These are phyloP conservation scores for Penicillium desertorum DNA, from an alignment of 495 filamentous ascomycete genomes.

Conservation along the genomic window DNA sequence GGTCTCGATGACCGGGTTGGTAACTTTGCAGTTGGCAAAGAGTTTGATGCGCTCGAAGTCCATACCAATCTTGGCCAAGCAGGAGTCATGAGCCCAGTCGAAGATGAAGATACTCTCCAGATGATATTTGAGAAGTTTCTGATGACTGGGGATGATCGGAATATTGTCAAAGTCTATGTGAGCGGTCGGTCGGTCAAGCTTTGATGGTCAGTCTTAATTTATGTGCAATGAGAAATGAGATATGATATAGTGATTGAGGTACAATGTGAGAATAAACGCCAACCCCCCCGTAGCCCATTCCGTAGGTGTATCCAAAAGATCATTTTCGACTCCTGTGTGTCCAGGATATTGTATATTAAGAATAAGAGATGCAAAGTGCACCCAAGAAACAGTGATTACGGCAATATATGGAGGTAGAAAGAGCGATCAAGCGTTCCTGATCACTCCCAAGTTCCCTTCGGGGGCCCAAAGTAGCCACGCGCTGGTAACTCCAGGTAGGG, in stretches of 20 bases:
- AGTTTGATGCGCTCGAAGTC: slow-evolving; percentile 64
- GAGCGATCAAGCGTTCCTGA: neutral
- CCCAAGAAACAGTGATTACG: neutral
- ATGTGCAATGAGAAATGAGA: neutral
- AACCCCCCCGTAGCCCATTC: neutral
- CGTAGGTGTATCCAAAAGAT: neutral
- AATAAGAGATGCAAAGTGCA: neutral
- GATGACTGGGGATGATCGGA: slow-evolving; percentile 66
- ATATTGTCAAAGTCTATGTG: slow-evolving; percentile 58
- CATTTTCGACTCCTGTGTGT: neutral
- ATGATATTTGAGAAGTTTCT: slow-evolving; percentile 63
- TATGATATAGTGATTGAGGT: neutral
- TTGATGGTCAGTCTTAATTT: slow-evolving; percentile 35
- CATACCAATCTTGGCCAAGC: slow-evolving; percentile 34
- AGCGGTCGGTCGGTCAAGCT: slow-evolving; percentile 53
- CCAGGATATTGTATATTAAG: neutral
- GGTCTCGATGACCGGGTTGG: slow-evolving; percentile 56
- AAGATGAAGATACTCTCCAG: slow-evolving; percentile 48
- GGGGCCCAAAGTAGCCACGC: slow-evolving; percentile 62
- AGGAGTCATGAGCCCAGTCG: slow-evolving; percentile 52
- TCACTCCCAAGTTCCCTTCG: slow-evolving; percentile 45
- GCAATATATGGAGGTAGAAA: neutral
- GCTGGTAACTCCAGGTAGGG: slow-evolving; percentile 40
- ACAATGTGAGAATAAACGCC: neutral
- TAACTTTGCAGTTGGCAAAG: slow-evolving; percentile 58